phyloP scores from a whole-genome alignment of 306 rosid genomes.

The Abrus precatorius region DNA sequence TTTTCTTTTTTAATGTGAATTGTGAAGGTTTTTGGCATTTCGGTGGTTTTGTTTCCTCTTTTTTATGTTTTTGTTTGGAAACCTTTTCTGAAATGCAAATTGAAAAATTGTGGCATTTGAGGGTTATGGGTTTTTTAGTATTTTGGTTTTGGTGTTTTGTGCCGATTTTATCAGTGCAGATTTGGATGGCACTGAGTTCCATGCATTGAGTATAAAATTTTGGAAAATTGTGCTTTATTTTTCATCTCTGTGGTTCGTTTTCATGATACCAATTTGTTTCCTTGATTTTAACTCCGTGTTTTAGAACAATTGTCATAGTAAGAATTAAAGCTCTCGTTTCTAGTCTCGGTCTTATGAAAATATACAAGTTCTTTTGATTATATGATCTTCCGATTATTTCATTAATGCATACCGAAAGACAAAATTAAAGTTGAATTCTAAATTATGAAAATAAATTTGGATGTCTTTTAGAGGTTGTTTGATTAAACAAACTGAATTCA shows the following conservation, averaged over 20 bases:
- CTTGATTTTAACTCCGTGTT: not conserved
- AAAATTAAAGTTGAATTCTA: not conserved
- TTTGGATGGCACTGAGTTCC: constrained; percentile 38
- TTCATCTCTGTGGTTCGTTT: constrained; percentile 1
- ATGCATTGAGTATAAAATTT: constrained; percentile 9
- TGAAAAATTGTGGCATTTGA: constrained; percentile 7
- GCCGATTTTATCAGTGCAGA: not conserved
- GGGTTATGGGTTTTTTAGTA: not conserved
- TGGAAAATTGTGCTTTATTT: constrained; percentile 30
- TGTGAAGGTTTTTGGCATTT: not conserved
- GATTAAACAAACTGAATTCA: not conserved
- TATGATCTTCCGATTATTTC: not conserved
- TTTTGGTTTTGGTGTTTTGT: constrained; percentile 7
- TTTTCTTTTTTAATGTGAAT: not conserved
- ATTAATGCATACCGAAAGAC: not conserved
- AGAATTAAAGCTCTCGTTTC: not conserved
- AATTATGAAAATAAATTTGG: not conserved
- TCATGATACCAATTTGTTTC: not conserved
- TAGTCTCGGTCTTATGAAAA: not conserved
- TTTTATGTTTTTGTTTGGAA: not conserved
- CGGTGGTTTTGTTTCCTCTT: not conserved
- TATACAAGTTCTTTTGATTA: not conserved
- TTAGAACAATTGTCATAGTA: not conserved
- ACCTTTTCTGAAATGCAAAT: not conserved
- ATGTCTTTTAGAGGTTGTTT: constrained; percentile 11